A percentile compares a stretch with the other conserved stretches of the same genome.
These are phyloP conservation scores for Candida odintsovae DNA, from an alignment of 805 yeast genomes.

Conservation along the genomic window DNA sequence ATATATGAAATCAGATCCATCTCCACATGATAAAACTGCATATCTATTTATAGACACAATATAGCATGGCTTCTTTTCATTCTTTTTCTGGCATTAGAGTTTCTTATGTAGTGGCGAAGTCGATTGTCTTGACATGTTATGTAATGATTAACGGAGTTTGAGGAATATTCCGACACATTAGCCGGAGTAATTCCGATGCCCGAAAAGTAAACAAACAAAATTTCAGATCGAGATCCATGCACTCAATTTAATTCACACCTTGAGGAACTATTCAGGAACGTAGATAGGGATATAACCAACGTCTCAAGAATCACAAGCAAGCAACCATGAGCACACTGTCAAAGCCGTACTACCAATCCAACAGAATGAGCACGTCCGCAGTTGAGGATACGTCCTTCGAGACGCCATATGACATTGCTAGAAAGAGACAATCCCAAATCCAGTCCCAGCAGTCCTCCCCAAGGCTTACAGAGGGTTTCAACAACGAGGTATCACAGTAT, in stretches of 20 bases:
- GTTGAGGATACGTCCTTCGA: conserved; percentile 16
- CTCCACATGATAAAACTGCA: conserved; percentile 7
- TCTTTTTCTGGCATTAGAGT: too few species aligned
- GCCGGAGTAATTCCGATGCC: neutral
- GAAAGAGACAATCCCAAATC: conserved; percentile 15
- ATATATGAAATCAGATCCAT: conserved; percentile 44
- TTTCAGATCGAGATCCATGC: neutral
- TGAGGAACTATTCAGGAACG: neutral
- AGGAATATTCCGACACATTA: too few species aligned
- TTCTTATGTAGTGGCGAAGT: neutral
- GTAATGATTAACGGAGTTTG: too few species aligned
- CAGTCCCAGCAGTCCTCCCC: conserved; percentile 1
- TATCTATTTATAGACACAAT: neutral
- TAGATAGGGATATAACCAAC: neutral
- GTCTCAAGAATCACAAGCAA: neutral
- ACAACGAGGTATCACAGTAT: conserved; percentile 21
- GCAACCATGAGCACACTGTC: neutral
- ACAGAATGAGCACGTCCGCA: neutral
- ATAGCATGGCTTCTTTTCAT: neutral
- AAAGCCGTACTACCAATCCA: neutral
- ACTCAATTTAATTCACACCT: neutral
- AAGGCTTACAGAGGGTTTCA: neutral
- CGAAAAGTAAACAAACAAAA: neutral
- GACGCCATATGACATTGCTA: conserved; percentile 25
- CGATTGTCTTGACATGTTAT: too few species aligned